Evolutionary conservation across 2,329 filamentous ascomycete genomes (phyloP).

Genomic region (Botryotinia narcissicola): DNA sequence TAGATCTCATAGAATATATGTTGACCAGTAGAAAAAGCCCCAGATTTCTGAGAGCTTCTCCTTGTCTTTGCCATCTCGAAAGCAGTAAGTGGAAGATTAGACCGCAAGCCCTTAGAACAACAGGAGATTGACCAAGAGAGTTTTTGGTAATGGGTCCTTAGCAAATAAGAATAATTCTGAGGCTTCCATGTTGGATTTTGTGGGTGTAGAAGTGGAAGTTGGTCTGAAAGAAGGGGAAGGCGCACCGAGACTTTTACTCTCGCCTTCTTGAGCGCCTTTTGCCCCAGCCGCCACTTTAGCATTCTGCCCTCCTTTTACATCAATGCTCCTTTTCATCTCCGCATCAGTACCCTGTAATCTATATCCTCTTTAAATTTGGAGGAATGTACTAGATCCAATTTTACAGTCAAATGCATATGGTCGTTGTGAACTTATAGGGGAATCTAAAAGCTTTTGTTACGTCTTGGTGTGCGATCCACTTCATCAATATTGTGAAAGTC

Average conservation of each 20-base stretch:
- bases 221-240: not conserved
- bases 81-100: not conserved
- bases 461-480: not conserved
- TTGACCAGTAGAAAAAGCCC: not conserved
- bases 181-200: not conserved
- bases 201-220: not conserved
- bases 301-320: not conserved
- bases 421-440: not conserved
- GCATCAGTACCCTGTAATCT: not conserved
- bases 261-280: accelerated
- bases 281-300: not conserved
- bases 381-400: not conserved
- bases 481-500: not conserved
- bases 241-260: not conserved
- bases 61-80: not conserved
- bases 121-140: not conserved
- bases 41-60: not conserved
- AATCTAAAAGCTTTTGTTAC: not conserved
- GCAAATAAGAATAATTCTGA: not conserved
- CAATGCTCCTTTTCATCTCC: not conserved
- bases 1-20: not conserved
- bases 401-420: not conserved
- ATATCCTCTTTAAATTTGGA: not conserved
- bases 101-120: not conserved
- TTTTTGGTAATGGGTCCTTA: not conserved